A percentile compares a stretch with the other conserved stretches of the same genome.
Conservation (phyloP, 2,329 filamentous ascomycete species). For the Thelonectria discophora region DNA sequence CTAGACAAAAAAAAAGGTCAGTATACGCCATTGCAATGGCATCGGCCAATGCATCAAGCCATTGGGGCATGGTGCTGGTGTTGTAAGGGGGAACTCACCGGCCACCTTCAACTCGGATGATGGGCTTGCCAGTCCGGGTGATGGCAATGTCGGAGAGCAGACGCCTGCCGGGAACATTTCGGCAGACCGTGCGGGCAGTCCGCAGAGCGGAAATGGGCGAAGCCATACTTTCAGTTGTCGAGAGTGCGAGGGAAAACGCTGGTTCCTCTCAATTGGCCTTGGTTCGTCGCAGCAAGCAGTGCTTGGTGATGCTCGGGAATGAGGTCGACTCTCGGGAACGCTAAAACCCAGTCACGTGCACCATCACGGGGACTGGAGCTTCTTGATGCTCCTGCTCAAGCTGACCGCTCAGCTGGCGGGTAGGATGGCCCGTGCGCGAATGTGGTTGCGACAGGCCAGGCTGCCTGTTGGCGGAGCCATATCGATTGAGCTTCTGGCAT, state of each 20-base stretch:
- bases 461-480: slow-evolving; percentile 47
- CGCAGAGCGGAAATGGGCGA: slow-evolving; percentile 66
- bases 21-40: slow-evolving; percentile 38
- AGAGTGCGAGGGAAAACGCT: slow-evolving; percentile 43
- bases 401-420: not conserved
- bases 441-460: slow-evolving; percentile 47
- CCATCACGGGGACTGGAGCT: slow-evolving; percentile 36
- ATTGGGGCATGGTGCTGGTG: not conserved
- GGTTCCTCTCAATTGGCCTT: slow-evolving; percentile 46
- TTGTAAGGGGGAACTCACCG: slow-evolving; percentile 73
- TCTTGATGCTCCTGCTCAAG: not conserved
- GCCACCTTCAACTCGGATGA: slow-evolving; percentile 87
- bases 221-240: slow-evolving; percentile 58
- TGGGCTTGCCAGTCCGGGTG: slow-evolving; percentile 94
- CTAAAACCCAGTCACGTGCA: slow-evolving; percentile 41
- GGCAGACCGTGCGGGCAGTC: slow-evolving; percentile 58
- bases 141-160: slow-evolving; percentile 85
- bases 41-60: not conserved
- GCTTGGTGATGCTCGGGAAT: slow-evolving; percentile 38
- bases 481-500: slow-evolving; percentile 38
- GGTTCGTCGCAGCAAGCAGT: slow-evolving; percentile 35
- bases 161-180: slow-evolving; percentile 60
- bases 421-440: slow-evolving; percentile 36
- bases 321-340: slow-evolving; percentile 37
- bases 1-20: slow-evolving; percentile 60